phyloP scores from a whole-genome alignment of 768 basidiomycete genomes.

The Xerocomus spinulosus region DNA sequence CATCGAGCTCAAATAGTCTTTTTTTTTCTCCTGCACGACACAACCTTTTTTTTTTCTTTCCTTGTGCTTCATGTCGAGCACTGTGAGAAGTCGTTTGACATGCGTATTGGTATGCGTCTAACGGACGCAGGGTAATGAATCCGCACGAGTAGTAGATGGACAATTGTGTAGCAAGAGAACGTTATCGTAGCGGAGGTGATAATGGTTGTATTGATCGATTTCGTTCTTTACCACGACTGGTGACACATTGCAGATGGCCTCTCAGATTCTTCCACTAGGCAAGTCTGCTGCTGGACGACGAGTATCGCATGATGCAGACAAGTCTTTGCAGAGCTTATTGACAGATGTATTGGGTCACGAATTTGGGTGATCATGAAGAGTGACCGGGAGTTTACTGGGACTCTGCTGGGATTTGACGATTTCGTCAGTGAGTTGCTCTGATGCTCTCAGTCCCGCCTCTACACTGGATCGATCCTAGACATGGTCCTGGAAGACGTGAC shows the following conservation, averaged over 20 bases:
- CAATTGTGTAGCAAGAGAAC: slow-evolving; percentile 12
- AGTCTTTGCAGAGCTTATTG: slow-evolving; percentile 72
- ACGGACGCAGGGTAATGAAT: slow-evolving; percentile 30
- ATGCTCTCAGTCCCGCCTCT: background rate
- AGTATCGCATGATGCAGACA: background rate
- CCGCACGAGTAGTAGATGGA: slow-evolving; percentile 16
- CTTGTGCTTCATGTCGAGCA: slow-evolving; percentile 22
- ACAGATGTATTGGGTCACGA: slow-evolving; percentile 92
- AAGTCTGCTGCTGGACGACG: slow-evolving; percentile 12
- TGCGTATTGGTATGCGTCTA: slow-evolving; percentile 24
- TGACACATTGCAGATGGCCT: slow-evolving; percentile 64
- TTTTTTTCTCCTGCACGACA: slow-evolving; percentile 8
- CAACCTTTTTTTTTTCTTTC: slow-evolving; percentile 12
- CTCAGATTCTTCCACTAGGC: slow-evolving; percentile 93
- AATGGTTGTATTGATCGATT: slow-evolving; percentile 7
- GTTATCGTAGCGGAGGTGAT: slow-evolving; percentile 17
- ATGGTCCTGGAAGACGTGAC: slow-evolving; percentile 96
- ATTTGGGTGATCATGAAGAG: slow-evolving; percentile 99
- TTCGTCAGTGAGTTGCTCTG: slow-evolving; percentile 85
- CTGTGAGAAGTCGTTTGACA: slow-evolving; percentile 17
- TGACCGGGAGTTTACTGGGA: slow-evolving; percentile 95
- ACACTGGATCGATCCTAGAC: slow-evolving; percentile 40
- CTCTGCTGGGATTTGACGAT: slow-evolving; percentile 93
- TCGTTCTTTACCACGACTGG: slow-evolving; percentile 5
- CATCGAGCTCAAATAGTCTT: slow-evolving; percentile 6